A percentile compares a stretch with the other conserved stretches of the same genome.
Conservation (phyloP, 176 grass and related monocot genomes). For the Raddia distichophylla region DNA sequence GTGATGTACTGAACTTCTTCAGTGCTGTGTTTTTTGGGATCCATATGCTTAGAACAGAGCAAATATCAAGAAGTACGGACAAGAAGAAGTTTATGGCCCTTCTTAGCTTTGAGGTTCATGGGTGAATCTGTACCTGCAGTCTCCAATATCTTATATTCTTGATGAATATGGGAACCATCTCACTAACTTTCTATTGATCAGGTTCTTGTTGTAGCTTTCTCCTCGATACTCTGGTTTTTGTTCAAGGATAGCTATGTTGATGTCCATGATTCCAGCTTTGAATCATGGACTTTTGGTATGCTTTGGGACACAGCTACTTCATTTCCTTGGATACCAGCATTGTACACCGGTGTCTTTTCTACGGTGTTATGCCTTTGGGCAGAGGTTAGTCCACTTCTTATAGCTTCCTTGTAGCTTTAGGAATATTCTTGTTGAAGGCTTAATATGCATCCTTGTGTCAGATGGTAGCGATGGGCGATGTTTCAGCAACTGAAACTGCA, state of each 20-base stretch:
- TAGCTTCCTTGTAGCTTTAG: not conserved
- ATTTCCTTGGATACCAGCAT: slow-evolving; percentile 95
- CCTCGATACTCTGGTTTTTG: slow-evolving; percentile 75
- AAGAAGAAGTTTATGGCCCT: slow-evolving; percentile 81
- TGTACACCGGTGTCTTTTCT: slow-evolving; percentile 84
- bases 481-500: slow-evolving; percentile 85
- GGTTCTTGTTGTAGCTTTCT: slow-evolving; percentile 80
- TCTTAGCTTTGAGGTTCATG: slow-evolving; percentile 75
- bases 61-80: slow-evolving; percentile 77
- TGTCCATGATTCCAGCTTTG: slow-evolving; percentile 50
- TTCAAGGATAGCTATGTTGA: slow-evolving; percentile 63
- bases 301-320: slow-evolving; percentile 65
- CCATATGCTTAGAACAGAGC: slow-evolving; percentile 88
- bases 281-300: slow-evolving; percentile 52
- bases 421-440: not conserved
- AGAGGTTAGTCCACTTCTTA: slow-evolving; percentile 56
- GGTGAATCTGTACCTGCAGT: not conserved
- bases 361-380: slow-evolving; percentile 92
- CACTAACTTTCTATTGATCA: slow-evolving; percentile 45
- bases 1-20: slow-evolving; percentile 79
- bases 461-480: slow-evolving; percentile 83
- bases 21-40: slow-evolving; percentile 89
- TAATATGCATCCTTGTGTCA: slow-evolving; percentile 28
- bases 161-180: slow-evolving; percentile 1
- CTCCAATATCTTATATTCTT: slow-evolving; percentile 13